A percentile compares a stretch with the other conserved stretches of the same genome.
phyloP scores from a whole-genome alignment of 257 asterid species.

The Orobanche coerulescens region DNA sequence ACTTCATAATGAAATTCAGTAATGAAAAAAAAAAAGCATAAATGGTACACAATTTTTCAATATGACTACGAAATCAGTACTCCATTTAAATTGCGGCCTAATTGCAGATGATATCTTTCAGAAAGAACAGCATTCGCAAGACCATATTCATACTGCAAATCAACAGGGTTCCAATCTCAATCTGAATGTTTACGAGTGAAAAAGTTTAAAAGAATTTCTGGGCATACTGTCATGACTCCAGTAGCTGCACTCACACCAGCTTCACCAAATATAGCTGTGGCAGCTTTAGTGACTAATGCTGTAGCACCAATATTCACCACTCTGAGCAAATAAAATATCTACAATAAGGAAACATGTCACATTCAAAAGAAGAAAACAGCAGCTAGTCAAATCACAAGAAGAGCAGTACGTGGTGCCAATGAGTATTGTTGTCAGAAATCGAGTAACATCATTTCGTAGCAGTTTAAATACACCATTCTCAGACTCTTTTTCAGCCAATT shows the following conservation, averaged over 20 bases:
- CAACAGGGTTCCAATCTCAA: background rate
- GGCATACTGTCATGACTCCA: conserved; percentile 92
- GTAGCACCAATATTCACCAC: conserved; percentile 98
- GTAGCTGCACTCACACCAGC: conserved; percentile 98
- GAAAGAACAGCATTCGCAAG: conserved; percentile 12
- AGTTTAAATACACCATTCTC: conserved; percentile 86
- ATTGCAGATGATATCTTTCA: background rate
- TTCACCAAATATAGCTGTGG: conserved; percentile 91
- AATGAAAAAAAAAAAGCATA: background rate
- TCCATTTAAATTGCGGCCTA: background rate
- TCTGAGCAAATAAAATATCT: conserved; percentile 54
- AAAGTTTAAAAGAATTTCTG: conserved; percentile 11
- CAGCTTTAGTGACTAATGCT: conserved; percentile 94
- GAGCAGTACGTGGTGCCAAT: conserved; percentile 95
- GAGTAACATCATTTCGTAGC: conserved; percentile 93
- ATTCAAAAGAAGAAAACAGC: conserved; percentile 31
- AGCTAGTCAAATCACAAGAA: conserved; percentile 25
- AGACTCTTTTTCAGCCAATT: conserved; percentile 90
- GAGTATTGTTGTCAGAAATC: conserved; percentile 93
- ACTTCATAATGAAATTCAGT: conserved; percentile 7
- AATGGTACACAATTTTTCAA: background rate
- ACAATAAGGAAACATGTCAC: conserved; percentile 36
- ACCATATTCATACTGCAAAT: conserved; percentile 2
- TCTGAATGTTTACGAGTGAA: background rate
- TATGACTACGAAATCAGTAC: conserved; percentile 6